A percentile compares a stretch with the other conserved stretches of the same genome.
phyloP scores from a whole-genome alignment of 768 basidiomycete genomes.

The Fistulinella prunicolor region DNA sequence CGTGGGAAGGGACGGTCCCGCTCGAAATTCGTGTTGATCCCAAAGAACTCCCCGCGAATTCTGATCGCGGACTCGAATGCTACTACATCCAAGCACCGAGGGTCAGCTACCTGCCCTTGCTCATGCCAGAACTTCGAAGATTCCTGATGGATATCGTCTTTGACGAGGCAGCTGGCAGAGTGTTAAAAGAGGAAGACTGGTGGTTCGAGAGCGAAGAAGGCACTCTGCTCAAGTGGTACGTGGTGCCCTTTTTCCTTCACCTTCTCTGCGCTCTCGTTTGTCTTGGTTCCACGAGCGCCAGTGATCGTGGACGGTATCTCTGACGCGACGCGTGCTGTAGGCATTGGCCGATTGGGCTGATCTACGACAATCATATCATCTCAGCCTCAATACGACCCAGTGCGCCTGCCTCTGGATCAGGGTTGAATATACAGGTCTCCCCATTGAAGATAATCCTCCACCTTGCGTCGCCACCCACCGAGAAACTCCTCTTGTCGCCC shows the following conservation, averaged over 20 bases:
- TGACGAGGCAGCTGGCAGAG: slow-evolving; percentile 75
- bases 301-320: neutral
- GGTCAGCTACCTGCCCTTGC: slow-evolving; percentile 88
- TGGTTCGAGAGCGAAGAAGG: slow-evolving; percentile 96
- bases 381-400: slow-evolving; percentile 50
- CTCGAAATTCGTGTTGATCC: slow-evolving; percentile 87
- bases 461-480: slow-evolving; percentile 81
- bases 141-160: slow-evolving; percentile 92
- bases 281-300: neutral
- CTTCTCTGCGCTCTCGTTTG: neutral
- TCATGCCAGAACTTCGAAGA: slow-evolving; percentile 84
- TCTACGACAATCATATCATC: slow-evolving; percentile 83
- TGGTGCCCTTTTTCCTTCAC: slow-evolving; percentile 9
- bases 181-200: slow-evolving; percentile 87
- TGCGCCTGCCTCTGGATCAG: slow-evolving; percentile 40
- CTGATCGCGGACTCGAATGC: slow-evolving; percentile 84
- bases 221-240: slow-evolving; percentile 81
- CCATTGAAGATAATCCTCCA: slow-evolving; percentile 84
- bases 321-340: slow-evolving; percentile 41
- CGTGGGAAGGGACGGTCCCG: slow-evolving; percentile 90
- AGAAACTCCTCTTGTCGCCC: slow-evolving; percentile 79
- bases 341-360: slow-evolving; percentile 97
- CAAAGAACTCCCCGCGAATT: slow-evolving; percentile 86
- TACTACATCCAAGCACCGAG: slow-evolving; percentile 91
- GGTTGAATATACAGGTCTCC: slow-evolving; percentile 35